Conservation (phyloP, 306 rosid genomes). For the Psophocarpus tetragonolobus region DNA sequence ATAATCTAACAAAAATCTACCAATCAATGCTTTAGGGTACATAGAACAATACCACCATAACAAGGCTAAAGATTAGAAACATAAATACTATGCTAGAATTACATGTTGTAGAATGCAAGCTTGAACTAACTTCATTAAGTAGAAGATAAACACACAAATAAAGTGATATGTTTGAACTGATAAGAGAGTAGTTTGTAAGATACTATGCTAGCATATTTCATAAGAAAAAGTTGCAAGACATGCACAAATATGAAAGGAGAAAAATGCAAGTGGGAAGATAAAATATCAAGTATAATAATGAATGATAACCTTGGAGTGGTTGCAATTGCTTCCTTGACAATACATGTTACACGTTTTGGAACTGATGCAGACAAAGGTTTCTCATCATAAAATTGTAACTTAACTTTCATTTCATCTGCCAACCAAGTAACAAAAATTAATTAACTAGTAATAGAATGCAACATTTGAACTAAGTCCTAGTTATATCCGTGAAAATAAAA, state of each 20-base stretch:
- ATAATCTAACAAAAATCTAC: not conserved
- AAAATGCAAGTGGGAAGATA: not conserved
- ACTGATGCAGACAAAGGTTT: conserved; percentile 82
- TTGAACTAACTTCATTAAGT: not conserved
- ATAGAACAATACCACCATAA: not conserved
- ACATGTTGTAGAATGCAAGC: not conserved
- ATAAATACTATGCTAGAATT: not conserved
- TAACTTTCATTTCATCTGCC: conserved; percentile 87
- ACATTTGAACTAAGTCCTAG: not conserved
- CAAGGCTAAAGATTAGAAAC: not conserved
- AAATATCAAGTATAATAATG: conserved; percentile 1
- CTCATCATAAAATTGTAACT: conserved; percentile 73
- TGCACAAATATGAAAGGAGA: conserved; percentile 13
- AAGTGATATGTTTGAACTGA: not conserved
- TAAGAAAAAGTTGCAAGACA: conserved; percentile 13
- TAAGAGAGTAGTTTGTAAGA: not conserved
- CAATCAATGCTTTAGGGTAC: not conserved
- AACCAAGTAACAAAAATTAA: conserved; percentile 32
- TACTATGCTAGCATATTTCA: not conserved
- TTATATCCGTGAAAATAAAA: conserved; percentile 20
- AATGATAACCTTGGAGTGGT: conserved; percentile 61
- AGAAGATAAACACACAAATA: not conserved
- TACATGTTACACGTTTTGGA: conserved; percentile 85
- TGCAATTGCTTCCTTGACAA: conserved; percentile 78
- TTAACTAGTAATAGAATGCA: conserved; percentile 18